A percentile compares a stretch with the other conserved stretches of the same genome.
These are phyloP conservation scores for Spizellomyces punctatus DNA, from an alignment of 192 early-diverging fungal genomes.

Conservation along the genomic window DNA sequence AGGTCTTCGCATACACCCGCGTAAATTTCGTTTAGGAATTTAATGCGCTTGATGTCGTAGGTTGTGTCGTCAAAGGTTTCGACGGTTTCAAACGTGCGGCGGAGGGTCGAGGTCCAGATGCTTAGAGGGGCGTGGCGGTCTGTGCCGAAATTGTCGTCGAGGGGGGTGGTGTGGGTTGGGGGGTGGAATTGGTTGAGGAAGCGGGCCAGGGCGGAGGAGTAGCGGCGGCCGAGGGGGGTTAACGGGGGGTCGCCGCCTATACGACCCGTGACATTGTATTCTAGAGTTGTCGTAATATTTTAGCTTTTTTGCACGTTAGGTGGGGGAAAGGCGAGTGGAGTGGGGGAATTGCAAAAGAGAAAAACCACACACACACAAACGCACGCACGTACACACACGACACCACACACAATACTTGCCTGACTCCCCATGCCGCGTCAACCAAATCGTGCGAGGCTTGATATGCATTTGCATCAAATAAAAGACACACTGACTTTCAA, in stretches of 20 bases:
- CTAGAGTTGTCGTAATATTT: slow-evolving; percentile 35
- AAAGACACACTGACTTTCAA: slow-evolving; percentile 92
- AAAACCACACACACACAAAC: too few relatives aligned
- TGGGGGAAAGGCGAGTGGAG: too few relatives aligned
- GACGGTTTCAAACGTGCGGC: slow-evolving; percentile 81
- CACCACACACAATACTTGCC: too few relatives aligned
- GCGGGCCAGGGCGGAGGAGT: slow-evolving; percentile 70
- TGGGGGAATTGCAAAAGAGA: too few relatives aligned
- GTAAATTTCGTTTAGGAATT: slow-evolving; percentile 89
- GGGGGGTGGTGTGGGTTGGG: neutral
- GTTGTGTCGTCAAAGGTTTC: slow-evolving; percentile 76
- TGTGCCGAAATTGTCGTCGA: slow-evolving; percentile 35
- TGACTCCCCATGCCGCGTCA: slow-evolving; percentile 91
- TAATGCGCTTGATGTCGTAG: slow-evolving; percentile 72
- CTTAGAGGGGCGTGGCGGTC: slow-evolving; percentile 28
- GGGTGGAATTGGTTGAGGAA: slow-evolving; percentile 62
- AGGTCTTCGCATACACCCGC: slow-evolving; percentile 68
- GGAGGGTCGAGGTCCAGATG: slow-evolving; percentile 90
- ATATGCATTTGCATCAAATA: slow-evolving; percentile 99
- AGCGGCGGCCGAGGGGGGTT: slow-evolving; percentile 69
- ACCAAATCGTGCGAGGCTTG: slow-evolving; percentile 77
- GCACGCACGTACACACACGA: too few relatives aligned
- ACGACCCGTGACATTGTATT: slow-evolving; percentile 78
- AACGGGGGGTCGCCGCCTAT: slow-evolving; percentile 90
- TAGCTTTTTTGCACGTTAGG: too few relatives aligned